Evolutionary conservation across 2,329 filamentous ascomycete species (phyloP), one percentile per base, ranked within the genome.

Genomic region (Aspergillus japonicus): DNA sequence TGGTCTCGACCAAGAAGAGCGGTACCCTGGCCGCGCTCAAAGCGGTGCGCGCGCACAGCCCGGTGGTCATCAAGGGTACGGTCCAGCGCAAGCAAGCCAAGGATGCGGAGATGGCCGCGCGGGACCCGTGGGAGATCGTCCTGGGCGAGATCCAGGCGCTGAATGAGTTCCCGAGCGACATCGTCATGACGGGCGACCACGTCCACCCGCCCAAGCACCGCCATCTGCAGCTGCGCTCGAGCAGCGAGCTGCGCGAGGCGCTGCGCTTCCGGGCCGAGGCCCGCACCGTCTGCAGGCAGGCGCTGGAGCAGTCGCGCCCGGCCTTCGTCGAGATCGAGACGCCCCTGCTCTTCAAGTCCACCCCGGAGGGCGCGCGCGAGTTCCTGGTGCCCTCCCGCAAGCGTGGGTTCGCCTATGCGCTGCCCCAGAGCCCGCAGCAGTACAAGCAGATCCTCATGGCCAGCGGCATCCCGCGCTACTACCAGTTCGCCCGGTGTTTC

Each of bases 391-490:
- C 95, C 0, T 96, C 93, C 0, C 83, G 95, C 29, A 85, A 83
- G 39, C 83, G 82, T 1, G 92, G 91, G 0, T 80, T 87, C 61
- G 92, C 91, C 3, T 99, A 98, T 75, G 95, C 95, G 8, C 80
- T 99, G 21, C 93, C 93, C 0, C 96, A 99, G 74, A 98, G 94
- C 65, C 95, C 95, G 0, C 95, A 99, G 74, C 95, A 99, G 75
- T 99, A 98, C 73, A 99, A 99, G 78, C 95, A 99, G 78, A 91
- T 97, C 2, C 83, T 99, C 47, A 98, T 99, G 92, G 91, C 92
- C 0, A 90, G 90, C 62, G 94, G 94, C 0, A 84, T 97, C 11
- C 79, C 83, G 1, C 86, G 84, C 47, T 99, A 99, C 73, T 96
- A 89, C 75, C 95, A 99, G 69, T 92, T 97, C 77, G 96, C 95